Evolutionary conservation across 164 flowering plant species (phyloP).

Genomic region (Aristolochia californica): DNA sequence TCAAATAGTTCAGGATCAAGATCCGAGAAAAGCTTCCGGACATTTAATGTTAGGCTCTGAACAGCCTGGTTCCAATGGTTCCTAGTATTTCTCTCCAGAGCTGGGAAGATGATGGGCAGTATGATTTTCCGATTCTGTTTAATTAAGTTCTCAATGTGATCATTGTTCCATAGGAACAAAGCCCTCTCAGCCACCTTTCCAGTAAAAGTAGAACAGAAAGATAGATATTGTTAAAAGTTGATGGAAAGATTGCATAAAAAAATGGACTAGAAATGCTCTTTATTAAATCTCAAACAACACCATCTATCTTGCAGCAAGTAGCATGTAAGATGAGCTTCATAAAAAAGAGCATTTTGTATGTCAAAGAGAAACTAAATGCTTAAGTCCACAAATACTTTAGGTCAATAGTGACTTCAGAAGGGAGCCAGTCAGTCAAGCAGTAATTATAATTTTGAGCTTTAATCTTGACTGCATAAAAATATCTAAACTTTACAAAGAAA

Average conservation of each 20-base stretch:
- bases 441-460: too few species aligned
- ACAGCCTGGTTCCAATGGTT: conserved; percentile 84
- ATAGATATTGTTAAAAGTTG: too few species aligned
- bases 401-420: too few species aligned
- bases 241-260: not conserved
- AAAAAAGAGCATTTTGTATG: not conserved
- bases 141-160: conserved; percentile 61
- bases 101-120: conserved; percentile 62
- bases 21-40: conserved; percentile 68
- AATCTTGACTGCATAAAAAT: too few species aligned
- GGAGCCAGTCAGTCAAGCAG: too few species aligned
- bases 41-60: conserved; percentile 57
- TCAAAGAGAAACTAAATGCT: not conserved
- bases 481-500: too few species aligned
- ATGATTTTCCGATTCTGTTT: conserved; percentile 56
- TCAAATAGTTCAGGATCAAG: conserved; percentile 53
- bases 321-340: not conserved
- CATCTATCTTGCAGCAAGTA: not conserved
- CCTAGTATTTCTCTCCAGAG: conserved; percentile 55
- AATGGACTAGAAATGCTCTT: not conserved
- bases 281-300: not conserved
- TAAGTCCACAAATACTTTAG: too few species aligned
- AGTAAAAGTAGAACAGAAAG: not conserved
- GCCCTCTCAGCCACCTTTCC: conserved; percentile 77
- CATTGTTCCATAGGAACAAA: conserved; percentile 71